Percentiles rank a stretch among this genome's conserved stretches.
Conservation (phyloP, 2,329 filamentous ascomycete genomes). For the Lachnellula subtilissima region DNA sequence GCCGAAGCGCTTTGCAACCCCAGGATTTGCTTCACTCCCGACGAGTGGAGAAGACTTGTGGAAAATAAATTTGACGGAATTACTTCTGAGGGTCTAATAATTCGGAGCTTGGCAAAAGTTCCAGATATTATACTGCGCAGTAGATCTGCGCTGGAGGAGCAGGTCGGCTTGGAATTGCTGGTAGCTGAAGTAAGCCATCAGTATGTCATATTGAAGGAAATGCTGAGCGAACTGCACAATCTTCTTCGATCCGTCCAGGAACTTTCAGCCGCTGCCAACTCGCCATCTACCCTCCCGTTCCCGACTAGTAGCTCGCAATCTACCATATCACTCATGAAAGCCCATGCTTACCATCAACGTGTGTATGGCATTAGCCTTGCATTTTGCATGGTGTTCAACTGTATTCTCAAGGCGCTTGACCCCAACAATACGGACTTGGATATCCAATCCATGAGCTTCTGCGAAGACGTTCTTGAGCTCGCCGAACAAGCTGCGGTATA, state of each 20-base stretch:
- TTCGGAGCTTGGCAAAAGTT: slow-evolving; percentile 29
- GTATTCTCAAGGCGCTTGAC: slow-evolving; percentile 30
- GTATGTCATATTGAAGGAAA: background rate
- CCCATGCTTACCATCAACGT: slow-evolving; percentile 13
- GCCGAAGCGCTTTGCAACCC: slow-evolving; percentile 35
- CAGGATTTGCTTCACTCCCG: slow-evolving; percentile 29
- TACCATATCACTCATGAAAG: background rate
- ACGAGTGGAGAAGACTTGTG: slow-evolving; percentile 34
- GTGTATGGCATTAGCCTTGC: slow-evolving; percentile 32
- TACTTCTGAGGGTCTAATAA: slow-evolving; percentile 30
- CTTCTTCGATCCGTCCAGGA: background rate
- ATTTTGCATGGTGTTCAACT: slow-evolving; percentile 32
- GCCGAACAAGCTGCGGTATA: slow-evolving; percentile 26
- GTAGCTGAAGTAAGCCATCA: background rate
- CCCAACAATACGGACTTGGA: slow-evolving; percentile 15
- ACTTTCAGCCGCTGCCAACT: background rate
- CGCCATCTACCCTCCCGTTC: background rate
- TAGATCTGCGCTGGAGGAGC: slow-evolving; percentile 10
- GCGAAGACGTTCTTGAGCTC: slow-evolving; percentile 28
- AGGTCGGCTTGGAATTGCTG: background rate
- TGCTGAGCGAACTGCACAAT: background rate
- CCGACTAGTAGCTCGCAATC: background rate
- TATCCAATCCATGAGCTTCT: slow-evolving; percentile 19
- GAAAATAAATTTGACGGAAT: slow-evolving; percentile 28
- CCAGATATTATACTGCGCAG: slow-evolving; percentile 31